Base-by-base conservation (phyloP, 2,329 filamentous ascomycete species). In the Diaporthe helianthi region DNA sequence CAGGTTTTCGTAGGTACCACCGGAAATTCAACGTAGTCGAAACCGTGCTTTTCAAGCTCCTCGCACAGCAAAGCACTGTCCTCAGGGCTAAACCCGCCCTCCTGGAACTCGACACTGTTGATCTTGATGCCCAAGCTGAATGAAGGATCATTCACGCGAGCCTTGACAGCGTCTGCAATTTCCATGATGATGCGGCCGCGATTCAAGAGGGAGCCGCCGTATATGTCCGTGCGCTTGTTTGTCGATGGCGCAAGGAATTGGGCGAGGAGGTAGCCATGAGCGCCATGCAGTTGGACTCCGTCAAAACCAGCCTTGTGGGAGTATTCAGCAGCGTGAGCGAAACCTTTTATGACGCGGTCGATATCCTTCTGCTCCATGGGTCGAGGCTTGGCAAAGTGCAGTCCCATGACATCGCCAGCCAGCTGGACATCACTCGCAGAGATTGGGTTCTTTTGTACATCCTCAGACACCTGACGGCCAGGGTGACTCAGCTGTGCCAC, bases 401-500 rank as follows among this genome's bases (percentile, higher is more conserved):
- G 77, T 71, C 83, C 83, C 80, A 84, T 83, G 38, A 77, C 64
- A 22, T 78, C 73, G 7, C 78, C 79, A 71, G 77, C 75, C 1
- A 82, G 75, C 69, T 81, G 79, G 41, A 82, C 73, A 63, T 81
- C 79, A 53, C 78, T 80, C 2, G 81, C 78, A 19, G 80, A 81
- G 63, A 83, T 79, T 9, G 80, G 79, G 38, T 79, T 65, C 51
- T 75, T 73, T 68, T 82, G 77, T 15, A 83, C 71, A 1, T 69
- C 69, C 9, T 73, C 73, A 13, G 73, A 66, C 1, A 80, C 77
- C 74, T 91, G 88, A 0, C 89, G 82, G 8, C 89, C 89, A 0
- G 89, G 87, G 73, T 92, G 89, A 65, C 81, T 84, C 67, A 92
- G 81, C 75, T 92, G 90, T 0, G 79, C 87, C 17, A 92, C 76